Percentiles rank a stretch among this genome's conserved stretches.
Conservation (phyloP, 441 rosid genomes). For the Sinapis alba region DNA sequence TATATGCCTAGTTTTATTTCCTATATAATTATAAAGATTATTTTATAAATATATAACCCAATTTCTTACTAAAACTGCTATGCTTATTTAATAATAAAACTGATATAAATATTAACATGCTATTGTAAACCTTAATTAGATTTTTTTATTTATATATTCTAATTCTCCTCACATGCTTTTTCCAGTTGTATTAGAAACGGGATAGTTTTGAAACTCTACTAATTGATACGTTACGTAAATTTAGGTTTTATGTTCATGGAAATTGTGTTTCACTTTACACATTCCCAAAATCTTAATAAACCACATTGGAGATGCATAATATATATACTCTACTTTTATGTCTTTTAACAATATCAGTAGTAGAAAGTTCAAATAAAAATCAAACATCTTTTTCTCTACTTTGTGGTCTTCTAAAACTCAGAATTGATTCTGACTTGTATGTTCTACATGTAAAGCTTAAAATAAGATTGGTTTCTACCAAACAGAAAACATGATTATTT, state of each 20-base stretch:
- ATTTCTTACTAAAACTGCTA: background rate
- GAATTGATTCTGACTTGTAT: background rate
- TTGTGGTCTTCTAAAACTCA: background rate
- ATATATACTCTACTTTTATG: background rate
- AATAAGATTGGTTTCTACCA: background rate
- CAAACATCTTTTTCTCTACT: background rate
- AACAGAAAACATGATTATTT: background rate
- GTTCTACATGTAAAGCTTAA: background rate
- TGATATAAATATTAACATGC: background rate
- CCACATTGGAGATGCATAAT: background rate
- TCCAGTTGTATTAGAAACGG: constrained; percentile 11
- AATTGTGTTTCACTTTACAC: constrained; percentile 34
- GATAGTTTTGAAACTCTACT: constrained; percentile 32
- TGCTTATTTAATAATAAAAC: background rate
- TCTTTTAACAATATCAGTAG: background rate
- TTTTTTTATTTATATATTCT: background rate
- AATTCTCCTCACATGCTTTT: background rate
- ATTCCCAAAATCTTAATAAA: constrained; percentile 18
- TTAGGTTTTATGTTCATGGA: constrained; percentile 37
- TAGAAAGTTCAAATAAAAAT: background rate
- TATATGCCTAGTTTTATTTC: too few species aligned
- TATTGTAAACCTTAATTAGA: background rate
- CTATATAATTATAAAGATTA: background rate
- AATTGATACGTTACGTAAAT: constrained; percentile 39
- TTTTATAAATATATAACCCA: background rate